phyloP scores from a whole-genome alignment of 163 green algal genomes.

The Prototheca wickerhamii region DNA sequence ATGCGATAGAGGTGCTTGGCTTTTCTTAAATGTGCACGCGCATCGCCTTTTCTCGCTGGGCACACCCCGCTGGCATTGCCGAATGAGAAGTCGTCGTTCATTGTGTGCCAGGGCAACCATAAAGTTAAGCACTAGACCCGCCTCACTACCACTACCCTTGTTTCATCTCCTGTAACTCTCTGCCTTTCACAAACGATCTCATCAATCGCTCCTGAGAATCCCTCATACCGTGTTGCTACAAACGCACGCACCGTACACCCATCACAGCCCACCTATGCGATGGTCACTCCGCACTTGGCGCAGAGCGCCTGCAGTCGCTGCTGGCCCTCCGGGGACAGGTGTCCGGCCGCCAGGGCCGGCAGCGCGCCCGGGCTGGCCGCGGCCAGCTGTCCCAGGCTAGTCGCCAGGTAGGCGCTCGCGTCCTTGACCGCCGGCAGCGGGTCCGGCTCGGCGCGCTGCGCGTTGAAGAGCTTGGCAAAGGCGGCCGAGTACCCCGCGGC shows the following conservation, averaged over 20 bases:
- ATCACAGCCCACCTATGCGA: neutral
- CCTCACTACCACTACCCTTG: too few species aligned
- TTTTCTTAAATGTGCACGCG: too few species aligned
- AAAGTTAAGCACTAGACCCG: too few species aligned
- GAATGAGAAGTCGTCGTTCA: too few species aligned
- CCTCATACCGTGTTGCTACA: too few species aligned
- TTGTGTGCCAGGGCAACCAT: too few species aligned
- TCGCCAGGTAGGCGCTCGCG: conserved; percentile 15
- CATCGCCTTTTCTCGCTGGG: too few species aligned
- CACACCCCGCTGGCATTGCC: too few species aligned
- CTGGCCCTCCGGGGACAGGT: conserved; percentile 17
- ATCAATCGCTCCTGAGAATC: too few species aligned
- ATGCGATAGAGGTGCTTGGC: too few species aligned
- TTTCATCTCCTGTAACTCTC: too few species aligned
- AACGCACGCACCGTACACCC: neutral
- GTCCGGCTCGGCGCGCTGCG: conserved; percentile 19
- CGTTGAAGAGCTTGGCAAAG: conserved; percentile 48
- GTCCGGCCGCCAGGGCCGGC: conserved; percentile 12
- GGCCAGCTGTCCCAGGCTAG: conserved; percentile 10
- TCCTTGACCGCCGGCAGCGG: conserved; percentile 26
- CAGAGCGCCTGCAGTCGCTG: conserved; percentile 8
- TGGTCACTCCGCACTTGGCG: conserved; percentile 2
- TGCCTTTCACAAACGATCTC: too few species aligned
- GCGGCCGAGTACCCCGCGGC: conserved; percentile 39
- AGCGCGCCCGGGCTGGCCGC: conserved; percentile 12